Evolutionary conservation across 352 stramenopile genomes (phyloP).

Genomic region (Pythium volutum): DNA sequence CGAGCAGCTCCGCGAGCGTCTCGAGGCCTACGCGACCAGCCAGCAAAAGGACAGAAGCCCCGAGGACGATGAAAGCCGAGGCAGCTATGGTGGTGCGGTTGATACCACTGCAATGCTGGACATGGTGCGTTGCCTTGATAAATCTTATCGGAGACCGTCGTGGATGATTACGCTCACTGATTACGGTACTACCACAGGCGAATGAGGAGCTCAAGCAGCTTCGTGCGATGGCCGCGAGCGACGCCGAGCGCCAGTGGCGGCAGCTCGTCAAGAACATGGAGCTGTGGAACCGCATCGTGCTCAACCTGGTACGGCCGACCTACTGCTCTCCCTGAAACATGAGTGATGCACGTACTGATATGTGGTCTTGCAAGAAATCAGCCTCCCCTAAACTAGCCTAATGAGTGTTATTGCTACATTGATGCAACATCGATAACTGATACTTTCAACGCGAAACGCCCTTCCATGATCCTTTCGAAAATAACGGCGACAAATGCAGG

Average conservation of each 20-base stretch:
- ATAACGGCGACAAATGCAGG: background rate
- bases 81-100: constrained; percentile 3
- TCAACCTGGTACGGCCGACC: constrained; percentile 51
- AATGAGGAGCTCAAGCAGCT: constrained; percentile 40
- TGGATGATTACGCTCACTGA: background rate
- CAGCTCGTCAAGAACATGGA: constrained; percentile 86
- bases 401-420: background rate
- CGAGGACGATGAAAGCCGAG: constrained; percentile 10
- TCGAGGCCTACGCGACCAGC: constrained; percentile 32
- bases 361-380: background rate
- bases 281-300: constrained; percentile 81
- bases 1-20: constrained; percentile 41
- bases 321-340: background rate
- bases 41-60: constrained; percentile 15
- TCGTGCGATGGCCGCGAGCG: constrained; percentile 24
- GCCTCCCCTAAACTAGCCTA: background rate
- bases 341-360: background rate
- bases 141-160: background rate
- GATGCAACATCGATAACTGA: constrained; percentile 1
- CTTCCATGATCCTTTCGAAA: background rate
- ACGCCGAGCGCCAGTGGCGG: constrained; percentile 66
- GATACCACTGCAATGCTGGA: constrained; percentile 7
- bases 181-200: constrained; percentile 24
- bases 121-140: constrained; percentile 35
- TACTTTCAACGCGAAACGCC: background rate